Percentiles rank a stretch among this genome's conserved stretches.
Evolutionary conservation across 106 monocot genomes (phyloP).

Genomic region (Dendrobium nobile): DNA sequence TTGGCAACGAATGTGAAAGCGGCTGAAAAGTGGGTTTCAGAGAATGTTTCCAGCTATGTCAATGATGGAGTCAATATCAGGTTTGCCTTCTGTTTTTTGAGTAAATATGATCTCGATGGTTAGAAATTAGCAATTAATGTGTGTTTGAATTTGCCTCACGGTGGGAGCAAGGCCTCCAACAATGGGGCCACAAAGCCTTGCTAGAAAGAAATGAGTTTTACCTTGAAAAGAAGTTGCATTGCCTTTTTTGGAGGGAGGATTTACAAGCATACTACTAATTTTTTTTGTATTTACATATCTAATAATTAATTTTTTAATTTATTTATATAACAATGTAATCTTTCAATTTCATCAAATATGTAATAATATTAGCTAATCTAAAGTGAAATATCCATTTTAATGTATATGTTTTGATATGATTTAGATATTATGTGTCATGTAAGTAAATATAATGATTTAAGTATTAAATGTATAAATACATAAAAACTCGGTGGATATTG

Average conservation of each 20-base stretch:
- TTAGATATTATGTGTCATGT: background rate
- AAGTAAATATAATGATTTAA: too few species aligned
- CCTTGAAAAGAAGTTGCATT: background rate
- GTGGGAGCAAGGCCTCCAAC: too few species aligned
- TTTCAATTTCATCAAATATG: background rate
- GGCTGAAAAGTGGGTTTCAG: constrained; percentile 66
- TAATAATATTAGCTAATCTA: too few species aligned
- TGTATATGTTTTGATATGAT: background rate
- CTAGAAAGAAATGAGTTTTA: background rate
- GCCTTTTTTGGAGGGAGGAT: background rate
- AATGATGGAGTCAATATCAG: constrained; percentile 79
- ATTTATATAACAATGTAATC: background rate
- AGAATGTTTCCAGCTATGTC: constrained; percentile 67
- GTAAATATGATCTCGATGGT: too few species aligned
- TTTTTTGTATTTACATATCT: background rate
- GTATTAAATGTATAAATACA: too few species aligned
- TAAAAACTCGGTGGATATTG: too few species aligned
- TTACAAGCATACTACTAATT: background rate
- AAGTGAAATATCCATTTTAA: background rate
- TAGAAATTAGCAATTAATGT: too few species aligned
- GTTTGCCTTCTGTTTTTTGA: constrained; percentile 14
- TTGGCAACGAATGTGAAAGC: constrained; percentile 47
- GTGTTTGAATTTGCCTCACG: too few species aligned
- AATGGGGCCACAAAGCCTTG: too few species aligned
- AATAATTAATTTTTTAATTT: background rate